Evolutionary conservation across 805 yeast species (phyloP), one percentile per base, ranked within the genome.

Genomic region (Barnettozyma siamensis): DNA sequence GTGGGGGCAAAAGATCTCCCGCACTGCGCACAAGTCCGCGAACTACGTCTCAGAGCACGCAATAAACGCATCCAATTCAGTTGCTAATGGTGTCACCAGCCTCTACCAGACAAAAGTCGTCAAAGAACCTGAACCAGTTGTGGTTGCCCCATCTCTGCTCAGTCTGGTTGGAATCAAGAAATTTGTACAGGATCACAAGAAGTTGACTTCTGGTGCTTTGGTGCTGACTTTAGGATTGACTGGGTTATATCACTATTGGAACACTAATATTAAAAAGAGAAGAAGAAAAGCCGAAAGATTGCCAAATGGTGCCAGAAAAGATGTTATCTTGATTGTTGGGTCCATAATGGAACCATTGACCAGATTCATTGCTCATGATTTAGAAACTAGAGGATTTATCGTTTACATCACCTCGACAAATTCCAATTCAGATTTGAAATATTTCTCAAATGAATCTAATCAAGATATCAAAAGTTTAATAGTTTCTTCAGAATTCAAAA

Each of bases 311-410:
- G 83, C 85, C 3, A 65, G 96, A 37, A 71, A 73, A 45, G 93
- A 86, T 51, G 91, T 84, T 8, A 76, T 87, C 3, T 64, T 88
- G 17, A 64, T 87, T 5, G 71, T 86, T 4, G 95, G 95, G 1
- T 80, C 88, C 2, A 88, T 89, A 2, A 69, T 76, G 3, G 91
- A 84, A 47, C 87, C 88, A 1, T 63, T 85, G 42, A 78, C 87
- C 1, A 70, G 85, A 43, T 68, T 80, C 38, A 63, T 87, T 24
- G 85, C 88, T 1, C 69, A 75, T 42, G 95, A 87, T 57, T 70
- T 87, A 47, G 88, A 85, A 48, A 72, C 73, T 34, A 67, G 95
- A 40, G 95, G 95, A 1, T 86, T 83, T 56, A 81, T 88, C 26
- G 88, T 88, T 3, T 87, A 82, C 57, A 69, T 87, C 47, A 80